Base-by-base conservation (phyloP, 306 rosid species). In the Phaseolus lunatus region DNA sequence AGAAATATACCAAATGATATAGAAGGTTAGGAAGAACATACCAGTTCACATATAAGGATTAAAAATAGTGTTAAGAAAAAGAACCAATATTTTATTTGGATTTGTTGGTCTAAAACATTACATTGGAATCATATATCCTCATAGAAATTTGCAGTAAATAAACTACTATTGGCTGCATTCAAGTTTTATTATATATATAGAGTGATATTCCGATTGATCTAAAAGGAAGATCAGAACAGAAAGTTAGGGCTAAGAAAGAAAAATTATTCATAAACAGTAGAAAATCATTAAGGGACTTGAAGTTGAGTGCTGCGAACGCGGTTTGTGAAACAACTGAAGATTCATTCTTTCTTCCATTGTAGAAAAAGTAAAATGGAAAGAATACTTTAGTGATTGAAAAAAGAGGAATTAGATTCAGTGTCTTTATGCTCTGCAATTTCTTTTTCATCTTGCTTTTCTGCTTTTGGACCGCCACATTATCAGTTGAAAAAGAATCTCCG, bases 261-360 rank as follows among this genome's bases (percentile, higher is more conserved):
- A 54, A 54, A 4, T 16, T 54, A 54, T 22, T 54, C 16, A 54
- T 20, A 20, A 54, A 10, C 29, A 54, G 16, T 22, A 15, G 31
- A 54, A n/a, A n/a, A 54, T 13, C 15, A 9, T 10, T 23, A 6
- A 24, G 33, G 23, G 24, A 56, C 9, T 24, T 5, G 18, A 12
- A 57, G 64, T 57, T 57, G 2, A 29, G 67, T 61, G 67, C 12
- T 61, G 22, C 13, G 0, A 27, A 61, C 67, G 67, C 67, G 67
- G 67, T 61, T 61, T 61, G 43, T 61, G 43, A 7, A 29, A 29
- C 23, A 29, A 61, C 13, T 7, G 44, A 29, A 61, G 12, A 15
- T 27, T 29, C 43, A 61, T 3, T 15, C 43, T 61, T 16, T 3
- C 7, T 61, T 14, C 8, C 23, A 16, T 6, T 29, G 67, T 31